Conservation (phyloP, 2,329 filamentous ascomycete genomes). For the Aspergillus udagawae region DNA sequence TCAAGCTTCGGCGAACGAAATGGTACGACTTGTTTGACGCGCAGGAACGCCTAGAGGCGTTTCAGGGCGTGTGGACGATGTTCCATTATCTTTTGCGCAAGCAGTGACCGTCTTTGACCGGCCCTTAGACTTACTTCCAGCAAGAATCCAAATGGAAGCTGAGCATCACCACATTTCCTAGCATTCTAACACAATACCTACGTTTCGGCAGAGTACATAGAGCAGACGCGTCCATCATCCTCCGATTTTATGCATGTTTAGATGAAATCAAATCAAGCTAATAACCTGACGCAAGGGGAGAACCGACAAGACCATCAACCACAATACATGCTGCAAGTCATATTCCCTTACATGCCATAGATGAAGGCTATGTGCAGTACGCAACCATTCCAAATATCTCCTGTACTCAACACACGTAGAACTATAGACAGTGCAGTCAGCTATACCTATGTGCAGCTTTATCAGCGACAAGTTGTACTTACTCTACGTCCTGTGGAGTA, state of each 20-base stretch:
- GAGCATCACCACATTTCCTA: not conserved
- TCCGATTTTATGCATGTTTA: not conserved
- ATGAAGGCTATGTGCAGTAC: not conserved
- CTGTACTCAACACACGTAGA: not conserved
- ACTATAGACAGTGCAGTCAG: not conserved
- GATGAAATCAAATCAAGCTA: not conserved
- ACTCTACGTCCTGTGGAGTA: not conserved
- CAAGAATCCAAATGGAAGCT: not conserved
- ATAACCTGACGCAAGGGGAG: not conserved
- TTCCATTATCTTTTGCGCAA: slow-evolving; percentile 51
- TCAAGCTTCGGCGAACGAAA: slow-evolving; percentile 51
- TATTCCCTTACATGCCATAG: not conserved
- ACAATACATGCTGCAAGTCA: not conserved
- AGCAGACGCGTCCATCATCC: not conserved
- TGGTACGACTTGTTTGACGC: slow-evolving; percentile 58
- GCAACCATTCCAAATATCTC: not conserved
- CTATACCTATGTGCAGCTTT: no score
- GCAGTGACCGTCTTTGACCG: slow-evolving; percentile 5
- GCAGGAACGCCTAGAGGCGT: slow-evolving; percentile 52
- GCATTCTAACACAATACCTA: not conserved
- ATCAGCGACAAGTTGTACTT: not conserved
- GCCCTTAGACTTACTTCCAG: no score
- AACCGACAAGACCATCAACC: not conserved
- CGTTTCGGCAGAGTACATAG: not conserved
- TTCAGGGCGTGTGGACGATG: slow-evolving; percentile 55